phyloP scores from a whole-genome alignment of 202 grass and related monocot species.

The Cymbopogon flexuosus region DNA sequence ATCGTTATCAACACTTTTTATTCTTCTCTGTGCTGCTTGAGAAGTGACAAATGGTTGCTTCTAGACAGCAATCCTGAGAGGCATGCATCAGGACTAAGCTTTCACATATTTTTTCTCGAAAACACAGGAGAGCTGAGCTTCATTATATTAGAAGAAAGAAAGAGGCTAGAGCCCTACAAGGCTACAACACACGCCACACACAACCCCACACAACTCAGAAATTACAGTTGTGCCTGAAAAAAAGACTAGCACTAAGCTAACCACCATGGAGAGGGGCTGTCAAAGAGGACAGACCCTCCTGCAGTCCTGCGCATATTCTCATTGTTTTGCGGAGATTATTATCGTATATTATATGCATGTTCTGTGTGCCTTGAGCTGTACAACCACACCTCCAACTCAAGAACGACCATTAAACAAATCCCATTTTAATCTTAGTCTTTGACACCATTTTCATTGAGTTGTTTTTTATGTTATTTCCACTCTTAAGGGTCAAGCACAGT shows the following conservation, averaged over 20 bases:
- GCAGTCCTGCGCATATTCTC: neutral
- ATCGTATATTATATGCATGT: conserved; percentile 7
- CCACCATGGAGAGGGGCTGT: too few relatives aligned
- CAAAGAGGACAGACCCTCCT: too few relatives aligned
- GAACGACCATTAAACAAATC: neutral
- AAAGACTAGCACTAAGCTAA: too few relatives aligned
- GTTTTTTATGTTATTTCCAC: conserved; percentile 15
- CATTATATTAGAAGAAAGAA: too few relatives aligned
- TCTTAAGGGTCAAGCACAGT: conserved; percentile 4
- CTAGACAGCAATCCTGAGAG: neutral
- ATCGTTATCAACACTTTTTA: neutral
- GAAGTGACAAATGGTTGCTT: neutral
- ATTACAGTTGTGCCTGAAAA: too few relatives aligned
- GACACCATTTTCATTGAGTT: conserved; percentile 4
- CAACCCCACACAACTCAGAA: too few relatives aligned
- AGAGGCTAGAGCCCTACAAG: too few relatives aligned
- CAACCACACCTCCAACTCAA: neutral
- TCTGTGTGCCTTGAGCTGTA: neutral
- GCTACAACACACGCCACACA: too few relatives aligned
- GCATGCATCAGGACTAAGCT: neutral
- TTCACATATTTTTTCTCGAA: neutral
- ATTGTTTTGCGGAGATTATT: conserved; percentile 4
- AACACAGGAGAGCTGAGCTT: too few relatives aligned
- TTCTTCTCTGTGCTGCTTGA: neutral
- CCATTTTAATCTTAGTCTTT: conserved; percentile 14